A percentile compares a stretch with the other conserved stretches of the same genome.
phyloP scores from a whole-genome alignment of 202 grass and related monocot genomes.

The Setaria italica region DNA sequence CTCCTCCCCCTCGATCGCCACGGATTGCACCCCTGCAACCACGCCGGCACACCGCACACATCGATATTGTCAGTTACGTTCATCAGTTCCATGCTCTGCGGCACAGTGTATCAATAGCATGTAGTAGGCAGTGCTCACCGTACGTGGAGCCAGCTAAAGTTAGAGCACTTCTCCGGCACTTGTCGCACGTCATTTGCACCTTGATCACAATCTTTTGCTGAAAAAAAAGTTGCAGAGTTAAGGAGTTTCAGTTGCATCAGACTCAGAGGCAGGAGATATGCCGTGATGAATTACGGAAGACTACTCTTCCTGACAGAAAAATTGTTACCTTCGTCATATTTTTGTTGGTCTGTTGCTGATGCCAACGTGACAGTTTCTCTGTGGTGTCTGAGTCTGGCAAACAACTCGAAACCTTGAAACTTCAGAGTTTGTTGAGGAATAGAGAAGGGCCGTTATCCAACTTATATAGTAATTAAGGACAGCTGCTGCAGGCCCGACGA shows the following conservation, averaged over 20 bases:
- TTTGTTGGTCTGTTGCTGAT: background rate
- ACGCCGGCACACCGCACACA: background rate
- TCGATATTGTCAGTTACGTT: background rate
- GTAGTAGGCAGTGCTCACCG: conserved; percentile 21
- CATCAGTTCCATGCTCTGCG: background rate
- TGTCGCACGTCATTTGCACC: conserved; percentile 67
- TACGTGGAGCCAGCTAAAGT: conserved; percentile 43
- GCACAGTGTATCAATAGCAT: background rate
- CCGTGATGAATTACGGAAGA: background rate
- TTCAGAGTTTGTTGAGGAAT: background rate
- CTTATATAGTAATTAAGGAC: conserved; percentile 14
- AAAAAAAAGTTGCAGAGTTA: background rate
- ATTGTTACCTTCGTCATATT: conserved; percentile 33
- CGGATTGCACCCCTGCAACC: conserved; percentile 46
- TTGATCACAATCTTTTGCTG: conserved; percentile 69
- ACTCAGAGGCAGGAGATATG: background rate
- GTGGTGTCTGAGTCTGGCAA: background rate
- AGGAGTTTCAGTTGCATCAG: background rate
- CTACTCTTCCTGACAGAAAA: background rate
- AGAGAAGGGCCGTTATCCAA: background rate
- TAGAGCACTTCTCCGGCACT: conserved; percentile 56
- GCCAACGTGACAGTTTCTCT: background rate
- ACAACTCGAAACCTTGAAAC: background rate
- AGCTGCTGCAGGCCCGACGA: background rate
- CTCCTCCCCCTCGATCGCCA: conserved; percentile 50